Evolutionary conservation across 2,329 filamentous ascomycete genomes (phyloP).

Genomic region (Coniochaeta sp.): DNA sequence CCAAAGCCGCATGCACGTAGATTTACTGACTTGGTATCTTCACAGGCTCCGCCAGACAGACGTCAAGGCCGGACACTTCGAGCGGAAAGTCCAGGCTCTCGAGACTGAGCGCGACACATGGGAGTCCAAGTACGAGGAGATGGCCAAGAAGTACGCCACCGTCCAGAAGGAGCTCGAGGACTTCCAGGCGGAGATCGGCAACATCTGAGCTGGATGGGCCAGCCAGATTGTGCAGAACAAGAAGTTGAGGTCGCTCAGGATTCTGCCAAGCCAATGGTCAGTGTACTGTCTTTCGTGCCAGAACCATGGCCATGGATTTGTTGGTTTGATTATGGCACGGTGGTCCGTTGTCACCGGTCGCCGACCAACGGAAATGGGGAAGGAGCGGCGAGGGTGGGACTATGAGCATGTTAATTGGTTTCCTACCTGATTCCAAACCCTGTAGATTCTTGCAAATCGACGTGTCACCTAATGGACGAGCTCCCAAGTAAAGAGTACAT

Average conservation of each 20-base stretch:
- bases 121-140: conserved; percentile 98
- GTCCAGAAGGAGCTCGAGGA: conserved; percentile 88
- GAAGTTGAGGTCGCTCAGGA: neutral
- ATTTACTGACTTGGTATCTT: conserved; percentile 13
- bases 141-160: conserved; percentile 78
- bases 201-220: conserved; percentile 56
- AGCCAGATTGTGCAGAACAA: neutral
- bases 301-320: neutral
- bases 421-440: neutral
- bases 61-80: conserved; percentile 97
- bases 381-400: neutral
- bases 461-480: neutral
- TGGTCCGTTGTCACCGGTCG: neutral
- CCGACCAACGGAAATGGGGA: neutral
- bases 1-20: conserved; percentile 2
- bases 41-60: conserved; percentile 93
- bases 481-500: neutral
- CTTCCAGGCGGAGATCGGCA: conserved; percentile 85
- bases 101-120: conserved; percentile 88
- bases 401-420: neutral
- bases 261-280: neutral
- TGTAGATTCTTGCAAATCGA: neutral
- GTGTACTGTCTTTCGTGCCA: neutral
- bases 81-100: conserved; percentile 97
- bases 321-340: neutral